Base-by-base conservation (phyloP, 352 stramenopile species). In the Phytophthora fragariaefolia region DNA sequence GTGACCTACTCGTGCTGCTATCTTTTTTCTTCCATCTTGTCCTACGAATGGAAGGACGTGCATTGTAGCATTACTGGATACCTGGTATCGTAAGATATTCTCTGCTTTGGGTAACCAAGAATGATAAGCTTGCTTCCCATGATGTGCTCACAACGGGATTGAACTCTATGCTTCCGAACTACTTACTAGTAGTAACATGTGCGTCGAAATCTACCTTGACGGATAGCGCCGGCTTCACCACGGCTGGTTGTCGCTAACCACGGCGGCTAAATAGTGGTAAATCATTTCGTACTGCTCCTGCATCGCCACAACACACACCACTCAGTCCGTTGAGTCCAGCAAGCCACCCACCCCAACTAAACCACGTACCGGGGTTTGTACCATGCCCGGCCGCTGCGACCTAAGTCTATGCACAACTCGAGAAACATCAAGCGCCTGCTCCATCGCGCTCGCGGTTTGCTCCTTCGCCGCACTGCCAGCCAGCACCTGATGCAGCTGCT, bases 221-320 rank as follows among this genome's bases (percentile, higher is more conserved):
- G 6, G 9, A 6, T 20, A 20, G 15, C 15, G 6, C 45, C 54
- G n/a, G n/a, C 24, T 5, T 89, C 64, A 92, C 82, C 83, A 92
- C 15, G 76, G 66, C 55, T 84, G 70, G 15, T 58, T 70, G 57
- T 77, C 76, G 32, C 71, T 82, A 30, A 92, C 45, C 27, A 93
- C 73, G 26, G 79, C 82, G 49, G 77, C 77, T 79, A 93, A 76
- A 79, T 92, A 94, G 62, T 76, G 72, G 71, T 94, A 93, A 61
- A 95, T 87, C 85, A 95, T 93, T 63, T 87, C 71, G 65, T 93
- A 93, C 69, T 93, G 87, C 59, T 93, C 85, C 87, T 95, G 65
- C 34, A 63, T 10, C 36, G 23, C 46, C 51, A 67, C 18, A 62
- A 40, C 4, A 49, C 13, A 64, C 42, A 15, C 13, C 6, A 4